These are phyloP conservation scores for Withania somnifera DNA, from an alignment of 305 asterid genomes.

Conservation along the genomic window DNA sequence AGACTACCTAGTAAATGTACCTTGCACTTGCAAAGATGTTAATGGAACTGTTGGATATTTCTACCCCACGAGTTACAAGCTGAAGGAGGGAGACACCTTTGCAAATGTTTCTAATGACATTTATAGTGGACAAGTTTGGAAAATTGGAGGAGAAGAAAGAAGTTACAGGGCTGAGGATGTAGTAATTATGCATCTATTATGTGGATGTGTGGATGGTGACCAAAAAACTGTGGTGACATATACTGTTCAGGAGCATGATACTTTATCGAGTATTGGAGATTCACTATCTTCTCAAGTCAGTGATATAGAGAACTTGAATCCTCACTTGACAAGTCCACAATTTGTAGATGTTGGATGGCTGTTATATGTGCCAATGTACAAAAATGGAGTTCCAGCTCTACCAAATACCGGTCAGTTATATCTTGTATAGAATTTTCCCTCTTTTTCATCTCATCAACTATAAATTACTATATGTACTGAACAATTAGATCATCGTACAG, in stretches of 20 bases:
- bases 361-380: constrained; percentile 57
- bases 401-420: not conserved
- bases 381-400: constrained; percentile 24
- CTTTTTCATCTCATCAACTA: not conserved
- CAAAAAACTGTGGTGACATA: constrained; percentile 53
- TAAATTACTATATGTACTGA: not conserved
- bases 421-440: not conserved
- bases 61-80: constrained; percentile 33
- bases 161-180: constrained; percentile 6
- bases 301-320: constrained; percentile 40
- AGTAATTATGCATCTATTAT: constrained; percentile 41
- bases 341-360: constrained; percentile 55
- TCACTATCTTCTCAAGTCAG: constrained; percentile 38
- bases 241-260: constrained; percentile 55
- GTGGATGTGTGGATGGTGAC: constrained; percentile 58
- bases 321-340: constrained; percentile 31
- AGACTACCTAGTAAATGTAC: constrained; percentile 38
- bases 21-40: constrained; percentile 44
- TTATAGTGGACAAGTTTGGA: constrained; percentile 47
- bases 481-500: not conserved
- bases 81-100: constrained; percentile 16
- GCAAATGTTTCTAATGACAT: constrained; percentile 24
- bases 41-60: constrained; percentile 37
- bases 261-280: constrained; percentile 32
- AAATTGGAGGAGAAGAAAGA: constrained; percentile 25